These are phyloP conservation scores for Huntiella abstrusa DNA, from an alignment of 2,329 filamentous ascomycete genomes.

Conservation along the genomic window DNA sequence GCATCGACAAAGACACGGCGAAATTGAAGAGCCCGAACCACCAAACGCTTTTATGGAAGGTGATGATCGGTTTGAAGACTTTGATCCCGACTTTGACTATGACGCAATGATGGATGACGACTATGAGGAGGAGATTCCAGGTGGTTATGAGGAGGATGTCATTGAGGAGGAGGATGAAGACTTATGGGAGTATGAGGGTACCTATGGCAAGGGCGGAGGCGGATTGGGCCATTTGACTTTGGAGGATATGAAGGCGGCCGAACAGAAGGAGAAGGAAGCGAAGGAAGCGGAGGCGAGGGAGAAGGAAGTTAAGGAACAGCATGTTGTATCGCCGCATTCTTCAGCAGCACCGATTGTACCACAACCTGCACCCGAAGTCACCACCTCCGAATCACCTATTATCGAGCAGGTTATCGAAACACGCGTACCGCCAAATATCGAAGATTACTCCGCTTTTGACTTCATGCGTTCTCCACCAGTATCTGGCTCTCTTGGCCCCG, in stretches of 20 bases:
- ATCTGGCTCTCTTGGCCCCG: slow-evolving; percentile 23
- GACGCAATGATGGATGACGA: slow-evolving; percentile 47
- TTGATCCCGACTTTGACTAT: slow-evolving; percentile 38
- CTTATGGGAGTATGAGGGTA: slow-evolving; percentile 16
- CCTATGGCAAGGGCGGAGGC: slow-evolving; percentile 2
- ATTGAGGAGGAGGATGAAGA: slow-evolving; percentile 18
- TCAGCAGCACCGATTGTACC: too few relatives aligned
- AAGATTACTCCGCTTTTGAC: slow-evolving; percentile 41
- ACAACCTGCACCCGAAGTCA: too few relatives aligned
- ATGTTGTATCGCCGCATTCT: too few relatives aligned
- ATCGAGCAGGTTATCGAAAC: slow-evolving; percentile 7
- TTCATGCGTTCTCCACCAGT: slow-evolving; percentile 35
- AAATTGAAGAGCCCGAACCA: slow-evolving; percentile 30
- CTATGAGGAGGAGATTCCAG: slow-evolving; percentile 47
- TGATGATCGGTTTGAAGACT: slow-evolving; percentile 38
- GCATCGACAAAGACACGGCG: slow-evolving; percentile 47
- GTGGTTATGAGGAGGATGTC: slow-evolving; percentile 27
- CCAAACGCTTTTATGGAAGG: slow-evolving; percentile 16
- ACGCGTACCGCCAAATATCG: not conserved
- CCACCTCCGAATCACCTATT: not conserved
- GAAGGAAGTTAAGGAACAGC: too few relatives aligned
- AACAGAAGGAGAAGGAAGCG: not conserved
- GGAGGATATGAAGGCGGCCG: slow-evolving; percentile 5
- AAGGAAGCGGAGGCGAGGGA: not conserved
- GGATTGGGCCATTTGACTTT: slow-evolving; percentile 12